Conservation (phyloP, 2,329 filamentous ascomycete genomes). For the Colletotrichum gloeosporioides region DNA sequence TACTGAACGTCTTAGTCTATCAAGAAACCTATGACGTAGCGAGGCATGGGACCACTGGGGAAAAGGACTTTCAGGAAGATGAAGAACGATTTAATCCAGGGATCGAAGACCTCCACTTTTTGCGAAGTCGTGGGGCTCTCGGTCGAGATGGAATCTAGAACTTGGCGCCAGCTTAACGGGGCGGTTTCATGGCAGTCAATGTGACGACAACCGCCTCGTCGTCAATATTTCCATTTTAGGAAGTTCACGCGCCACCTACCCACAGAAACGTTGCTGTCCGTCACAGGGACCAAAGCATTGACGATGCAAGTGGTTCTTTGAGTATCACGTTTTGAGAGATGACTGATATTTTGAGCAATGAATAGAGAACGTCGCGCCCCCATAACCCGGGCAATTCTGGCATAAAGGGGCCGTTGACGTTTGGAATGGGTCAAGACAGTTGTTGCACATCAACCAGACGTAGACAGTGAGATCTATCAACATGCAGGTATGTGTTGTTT, state of each 20-base stretch:
- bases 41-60: not conserved
- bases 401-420: not conserved
- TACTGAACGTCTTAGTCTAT: not conserved
- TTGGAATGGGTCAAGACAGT: not conserved
- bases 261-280: not conserved
- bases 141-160: not conserved
- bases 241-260: not conserved
- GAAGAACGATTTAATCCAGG: not conserved
- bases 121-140: not conserved
- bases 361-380: rapidly evolving
- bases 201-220: not conserved
- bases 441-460: not conserved
- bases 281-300: not conserved
- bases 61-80: not conserved
- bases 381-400: rapidly evolving
- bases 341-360: not conserved
- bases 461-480: not conserved
- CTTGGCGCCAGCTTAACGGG: not conserved
- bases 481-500: not conserved
- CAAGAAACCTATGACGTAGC: not conserved
- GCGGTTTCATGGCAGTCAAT: not conserved
- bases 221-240: not conserved
- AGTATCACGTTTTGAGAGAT: not conserved
- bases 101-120: not conserved
- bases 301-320: not conserved